Percentiles rank a stretch among this genome's conserved stretches.
Evolutionary conservation across 331 rosid species (phyloP).

Genomic region (Quercus lobata): DNA sequence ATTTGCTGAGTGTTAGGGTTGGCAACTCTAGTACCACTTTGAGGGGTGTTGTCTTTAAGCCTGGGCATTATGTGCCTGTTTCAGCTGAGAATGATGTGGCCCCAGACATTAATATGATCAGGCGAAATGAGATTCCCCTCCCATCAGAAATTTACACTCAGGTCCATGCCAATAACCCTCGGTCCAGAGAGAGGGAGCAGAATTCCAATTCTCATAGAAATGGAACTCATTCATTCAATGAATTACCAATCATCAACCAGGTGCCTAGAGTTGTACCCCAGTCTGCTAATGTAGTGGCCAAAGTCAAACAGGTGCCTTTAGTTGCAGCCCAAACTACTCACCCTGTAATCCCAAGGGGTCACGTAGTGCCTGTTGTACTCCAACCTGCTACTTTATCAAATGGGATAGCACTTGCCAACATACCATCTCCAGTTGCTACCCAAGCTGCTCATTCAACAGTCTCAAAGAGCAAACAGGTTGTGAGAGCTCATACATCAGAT

Average conservation of each 20-base stretch:
- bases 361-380: slow-evolving; percentile 50
- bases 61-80: slow-evolving; percentile 74
- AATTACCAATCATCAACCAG: slow-evolving; percentile 32
- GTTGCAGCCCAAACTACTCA: slow-evolving; percentile 24
- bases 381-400: slow-evolving; percentile 33
- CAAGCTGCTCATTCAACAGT: slow-evolving; percentile 24
- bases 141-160: slow-evolving; percentile 36
- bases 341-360: slow-evolving; percentile 41
- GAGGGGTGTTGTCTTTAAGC: slow-evolving; percentile 86
- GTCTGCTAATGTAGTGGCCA: slow-evolving; percentile 28
- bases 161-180: slow-evolving; percentile 34
- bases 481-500: slow-evolving; percentile 17
- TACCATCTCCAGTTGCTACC: slow-evolving; percentile 14
- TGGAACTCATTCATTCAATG: slow-evolving; percentile 20
- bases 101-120: slow-evolving; percentile 75
- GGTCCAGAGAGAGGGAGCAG: slow-evolving; percentile 46
- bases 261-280: slow-evolving; percentile 31
- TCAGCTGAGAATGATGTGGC: slow-evolving; percentile 81
- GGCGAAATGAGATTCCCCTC: slow-evolving; percentile 54
- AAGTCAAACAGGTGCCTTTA: slow-evolving; percentile 25
- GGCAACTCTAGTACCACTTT: slow-evolving; percentile 61
- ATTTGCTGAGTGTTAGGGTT: slow-evolving; percentile 75
- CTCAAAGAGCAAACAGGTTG: slow-evolving; percentile 29
- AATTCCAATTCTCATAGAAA: slow-evolving; percentile 27
- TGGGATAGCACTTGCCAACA: slow-evolving; percentile 17